phyloP scores from a whole-genome alignment of 2,329 filamentous ascomycete species.

The Diplodia scrobiculata region DNA sequence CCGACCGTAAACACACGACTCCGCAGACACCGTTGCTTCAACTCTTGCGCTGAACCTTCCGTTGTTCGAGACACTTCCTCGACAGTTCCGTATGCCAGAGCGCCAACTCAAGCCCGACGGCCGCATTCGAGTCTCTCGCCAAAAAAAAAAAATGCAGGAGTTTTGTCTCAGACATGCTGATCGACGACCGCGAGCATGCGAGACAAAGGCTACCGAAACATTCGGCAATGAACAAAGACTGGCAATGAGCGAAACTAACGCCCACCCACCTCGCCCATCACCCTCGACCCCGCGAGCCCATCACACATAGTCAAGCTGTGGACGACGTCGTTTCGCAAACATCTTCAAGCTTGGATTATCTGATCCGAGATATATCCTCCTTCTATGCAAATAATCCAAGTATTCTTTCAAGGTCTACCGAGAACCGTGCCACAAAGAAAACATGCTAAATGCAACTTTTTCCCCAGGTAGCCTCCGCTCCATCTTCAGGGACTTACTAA shows the following conservation, averaged over 20 bases:
- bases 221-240: background rate
- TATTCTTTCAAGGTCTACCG: background rate
- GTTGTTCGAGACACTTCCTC: background rate
- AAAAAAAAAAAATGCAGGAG: background rate
- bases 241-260: background rate
- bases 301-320: background rate
- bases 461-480: conserved; percentile 1
- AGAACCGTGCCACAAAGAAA: conserved; percentile 2
- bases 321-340: background rate
- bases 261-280: background rate
- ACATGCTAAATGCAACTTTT: conserved; percentile 13
- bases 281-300: background rate
- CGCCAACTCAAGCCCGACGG: background rate
- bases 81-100: background rate
- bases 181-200: background rate
- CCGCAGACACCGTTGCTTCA: background rate
- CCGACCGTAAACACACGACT: background rate
- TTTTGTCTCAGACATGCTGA: background rate
- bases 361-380: background rate
- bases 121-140: background rate
- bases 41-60: background rate
- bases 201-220: background rate
- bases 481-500: background rate
- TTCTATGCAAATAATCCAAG: background rate
- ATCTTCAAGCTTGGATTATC: background rate